Base-by-base conservation (phyloP, 1,284 basidiomycete genomes). In the Earliella scabrosa region DNA sequence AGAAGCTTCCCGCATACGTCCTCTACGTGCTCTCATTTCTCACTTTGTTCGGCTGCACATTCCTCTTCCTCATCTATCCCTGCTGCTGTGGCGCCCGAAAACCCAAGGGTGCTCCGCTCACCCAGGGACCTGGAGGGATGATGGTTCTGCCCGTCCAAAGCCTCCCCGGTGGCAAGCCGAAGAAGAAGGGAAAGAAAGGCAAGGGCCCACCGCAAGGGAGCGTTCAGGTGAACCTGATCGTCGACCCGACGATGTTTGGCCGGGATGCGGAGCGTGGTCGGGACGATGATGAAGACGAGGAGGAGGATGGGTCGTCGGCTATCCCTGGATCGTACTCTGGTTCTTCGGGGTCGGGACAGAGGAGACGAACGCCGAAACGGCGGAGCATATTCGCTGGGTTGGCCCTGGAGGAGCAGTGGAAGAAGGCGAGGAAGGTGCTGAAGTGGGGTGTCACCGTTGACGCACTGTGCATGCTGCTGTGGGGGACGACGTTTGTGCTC, bases 211-310 rank as follows among this genome's bases (percentile, higher is more conserved):
- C 62, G 9, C 67, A 66, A 43, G 76, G 77, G 39, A 76, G 81
- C 61, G 82, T 89, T 0, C 86, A 88, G 56, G 85, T 88, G 49
- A 90, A 88, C 66, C 74, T 88, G 43, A 88, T 88, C 58, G 84
- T 88, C 29, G 86, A 88, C 66, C 86, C 87, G 8, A 73, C 74
- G 3, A 79, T 82, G 59, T 86, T 89, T 43, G 77, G 74, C 1
- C 68, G 70, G 18, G 61, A 69, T 31, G 50, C 63, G 23, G 66
- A 65, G 40, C 56, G 65, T 11, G 72, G 71, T 4, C 73, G 73
- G 1, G 72, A 74, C 26, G 73, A 75, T 8, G 73, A 74, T 1
- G 72, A 71, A 11, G 71, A 71, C 63, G 49, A 59, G 3, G 59
- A 59, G 4, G 68, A 65, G n/a, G 58, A 63, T 29, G 58, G 43